Evolutionary conservation across 257 asterid genomes (phyloP), one percentile per base, ranked within the genome.

Genomic region (Primulina huaijiensis): DNA sequence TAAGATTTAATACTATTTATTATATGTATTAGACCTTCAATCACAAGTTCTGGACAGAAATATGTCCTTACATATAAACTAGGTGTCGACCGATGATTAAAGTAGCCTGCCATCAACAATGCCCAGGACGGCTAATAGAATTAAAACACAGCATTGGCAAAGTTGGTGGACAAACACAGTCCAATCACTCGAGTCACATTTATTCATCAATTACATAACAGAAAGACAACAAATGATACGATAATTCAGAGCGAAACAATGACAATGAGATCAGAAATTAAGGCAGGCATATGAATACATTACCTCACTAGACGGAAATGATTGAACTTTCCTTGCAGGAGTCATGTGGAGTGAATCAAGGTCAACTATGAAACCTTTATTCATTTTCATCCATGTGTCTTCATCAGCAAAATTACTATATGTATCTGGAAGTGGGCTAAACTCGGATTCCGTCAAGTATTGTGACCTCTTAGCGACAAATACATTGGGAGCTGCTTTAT

Each of bases 311-410:
- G 81, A 27, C 27, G 90, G 88, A 78, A 82, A 83, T 74, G 96
- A 85, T 67, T 83, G 94, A 72, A 82, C 82, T 81, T 84, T 91
- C 79, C 93, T 72, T 37, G 90, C 85, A 59, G 99, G 94, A 79
- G 97, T 87, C 75, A 77, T 81, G 64, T 76, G 90, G 76, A 91
- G 86, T 63, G 83, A 79, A 83, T 94, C 97, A 65, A 94, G 97
- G 80, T 94, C 97, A 72, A 91, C 89, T 72, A 82, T 74, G 72
- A 74, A 94, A 64, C 99, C 99, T 78, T 87, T 91, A 70, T 94
- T 94, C 97, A 94, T 86, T 80, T 81, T 85, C 80, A 82, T 82
- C 99, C 99, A 94, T 10, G 92, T 79, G 66, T 89, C 97, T 76
- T 94, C 99, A 77, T 94, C 97, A 29, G 84, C 97, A 77, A 85